Evolutionary conservation across 257 asterid genomes (phyloP).

Genomic region (Solanum lycopersicoides): DNA sequence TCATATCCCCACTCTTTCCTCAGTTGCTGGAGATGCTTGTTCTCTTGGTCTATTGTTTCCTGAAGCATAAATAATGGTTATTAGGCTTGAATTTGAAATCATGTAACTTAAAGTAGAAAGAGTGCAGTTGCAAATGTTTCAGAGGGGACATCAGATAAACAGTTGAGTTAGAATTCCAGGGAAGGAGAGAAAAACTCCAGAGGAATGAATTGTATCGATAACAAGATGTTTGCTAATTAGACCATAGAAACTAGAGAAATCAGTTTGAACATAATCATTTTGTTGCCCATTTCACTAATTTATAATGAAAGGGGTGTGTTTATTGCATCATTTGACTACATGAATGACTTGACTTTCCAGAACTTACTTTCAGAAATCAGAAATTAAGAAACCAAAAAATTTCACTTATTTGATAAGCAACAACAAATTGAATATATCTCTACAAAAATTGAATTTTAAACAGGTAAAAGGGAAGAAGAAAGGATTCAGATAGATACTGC

Average conservation of each 20-base stretch:
- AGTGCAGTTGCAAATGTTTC: not conserved
- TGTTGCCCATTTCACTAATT: not conserved
- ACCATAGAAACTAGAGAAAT: not conserved
- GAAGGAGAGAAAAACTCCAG: not conserved
- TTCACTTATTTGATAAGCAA: not conserved
- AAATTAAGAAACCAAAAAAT: not conserved
- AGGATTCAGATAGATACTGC: not conserved
- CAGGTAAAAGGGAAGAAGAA: not conserved
- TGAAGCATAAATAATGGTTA: not conserved
- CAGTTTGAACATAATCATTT: not conserved
- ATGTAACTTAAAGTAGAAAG: not conserved
- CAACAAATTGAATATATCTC: not conserved
- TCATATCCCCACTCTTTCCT: not conserved
- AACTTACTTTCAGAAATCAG: not conserved
- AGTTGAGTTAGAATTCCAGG: not conserved
- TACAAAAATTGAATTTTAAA: not conserved
- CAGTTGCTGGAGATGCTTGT: not conserved
- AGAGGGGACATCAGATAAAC: not conserved
- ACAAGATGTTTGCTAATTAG: not conserved
- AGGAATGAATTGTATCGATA: not conserved
- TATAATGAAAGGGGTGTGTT: not conserved
- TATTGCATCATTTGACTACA: not conserved
- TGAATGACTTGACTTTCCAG: not conserved
- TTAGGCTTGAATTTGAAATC: not conserved
- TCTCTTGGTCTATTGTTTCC: not conserved